Evolutionary conservation across 1,284 basidiomycete species (phyloP), one percentile per base, ranked within the genome.

Genomic region (Vanrija sp.): DNA sequence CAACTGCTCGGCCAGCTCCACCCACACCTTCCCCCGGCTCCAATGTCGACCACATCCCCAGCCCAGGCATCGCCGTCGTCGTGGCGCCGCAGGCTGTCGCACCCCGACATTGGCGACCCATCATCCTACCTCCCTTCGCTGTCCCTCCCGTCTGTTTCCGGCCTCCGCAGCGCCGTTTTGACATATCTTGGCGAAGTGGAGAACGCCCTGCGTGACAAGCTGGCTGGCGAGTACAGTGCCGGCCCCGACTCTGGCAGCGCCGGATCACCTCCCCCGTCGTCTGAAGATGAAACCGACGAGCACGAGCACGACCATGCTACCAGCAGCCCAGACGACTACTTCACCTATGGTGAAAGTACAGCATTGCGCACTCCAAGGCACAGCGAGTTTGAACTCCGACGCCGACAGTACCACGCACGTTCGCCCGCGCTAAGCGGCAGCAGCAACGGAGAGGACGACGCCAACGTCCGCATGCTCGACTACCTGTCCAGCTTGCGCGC

Each of bases 181-280:
- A 71, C 71, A 2, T 76, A 76, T 44, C 49, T 76, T 1, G 66
- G 69, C 15, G 75, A 76, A 52, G 68, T 73, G 1, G 75, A 76
- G 49, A 49, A 61, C 4, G 68, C 72, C 2, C 45, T 76, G 6
- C 57, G 65, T 22, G 66, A 62, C n/a, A 51, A 66, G 10, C 60
- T 73, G 7, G 31, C 31, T 14, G 31, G 31, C 31, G 31, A 31
- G 31, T 31, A 31, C 31, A 9, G 31, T n/a, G n/a, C n/a, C 31
- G 31, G 41, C 20, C 23, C 38, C 27, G 42, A 35, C 22, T 38
- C 44, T 19, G 35, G 47, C 6, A 45, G 45, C 15, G 53, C 45
- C 27, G 39, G 45, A 4, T 52, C 44, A 6, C 49, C 54, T 3
- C 41, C 47, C 14, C 47, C 48, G 43, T 49, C 50, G 10, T 59